A percentile compares a stretch with the other conserved stretches of the same genome.
These are phyloP conservation scores for Meredithiella fracta DNA, from an alignment of 2,329 filamentous ascomycete genomes.

Conservation along the genomic window DNA sequence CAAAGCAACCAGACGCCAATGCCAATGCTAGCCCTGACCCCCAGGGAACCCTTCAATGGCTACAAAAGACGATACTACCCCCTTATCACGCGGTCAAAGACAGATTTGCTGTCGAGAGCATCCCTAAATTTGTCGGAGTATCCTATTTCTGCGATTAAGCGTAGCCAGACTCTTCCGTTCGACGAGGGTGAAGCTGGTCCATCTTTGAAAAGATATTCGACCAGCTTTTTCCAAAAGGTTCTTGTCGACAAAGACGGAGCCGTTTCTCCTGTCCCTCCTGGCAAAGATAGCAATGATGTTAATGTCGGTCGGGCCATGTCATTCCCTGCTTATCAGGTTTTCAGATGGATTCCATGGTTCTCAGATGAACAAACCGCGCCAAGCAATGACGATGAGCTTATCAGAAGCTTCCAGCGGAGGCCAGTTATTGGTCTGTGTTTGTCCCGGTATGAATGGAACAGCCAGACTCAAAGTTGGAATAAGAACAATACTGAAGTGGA, in stretches of 20 bases:
- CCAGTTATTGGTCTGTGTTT: conserved; percentile 86
- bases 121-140: neutral
- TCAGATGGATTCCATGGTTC: conserved; percentile 87
- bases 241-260: conserved; percentile 32
- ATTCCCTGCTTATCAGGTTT: conserved; percentile 96
- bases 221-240: conserved; percentile 45
- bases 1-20: neutral
- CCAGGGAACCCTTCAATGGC: too few species aligned
- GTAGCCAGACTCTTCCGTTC: neutral
- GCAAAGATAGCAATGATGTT: conserved; percentile 27
- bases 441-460: conserved; percentile 50
- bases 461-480: neutral
- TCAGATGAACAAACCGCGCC: conserved; percentile 40
- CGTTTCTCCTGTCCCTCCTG: conserved; percentile 15
- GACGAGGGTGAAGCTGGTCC: neutral
- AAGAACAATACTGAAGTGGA: conserved; percentile 59
- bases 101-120: too few species aligned
- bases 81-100: too few species aligned
- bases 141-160: neutral
- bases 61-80: too few species aligned
- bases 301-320: conserved; percentile 54
- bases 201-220: conserved; percentile 22
- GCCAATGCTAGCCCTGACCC: neutral
- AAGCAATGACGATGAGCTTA: conserved; percentile 59
- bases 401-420: conserved; percentile 69